Percentiles rank a stretch among this genome's conserved stretches.
Conservation (phyloP, 2,329 filamentous ascomycete genomes). For the Monosporascus cannonballus region DNA sequence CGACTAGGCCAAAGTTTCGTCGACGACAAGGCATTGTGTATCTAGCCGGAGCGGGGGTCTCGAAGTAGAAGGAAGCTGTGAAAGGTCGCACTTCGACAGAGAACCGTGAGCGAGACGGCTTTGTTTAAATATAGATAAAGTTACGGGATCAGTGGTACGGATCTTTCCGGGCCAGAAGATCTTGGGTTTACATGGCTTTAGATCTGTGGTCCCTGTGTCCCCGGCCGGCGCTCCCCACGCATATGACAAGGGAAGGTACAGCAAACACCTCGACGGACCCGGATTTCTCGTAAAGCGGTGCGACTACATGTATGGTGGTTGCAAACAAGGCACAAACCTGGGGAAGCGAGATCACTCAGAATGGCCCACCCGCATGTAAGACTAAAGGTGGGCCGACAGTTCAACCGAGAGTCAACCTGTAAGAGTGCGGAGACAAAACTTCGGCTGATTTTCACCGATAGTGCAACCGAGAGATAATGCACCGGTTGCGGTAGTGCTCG, state of each 20-base stretch:
- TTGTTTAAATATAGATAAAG: conserved; percentile 9
- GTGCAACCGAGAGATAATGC: neutral
- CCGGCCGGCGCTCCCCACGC: neutral
- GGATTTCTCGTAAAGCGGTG: conserved; percentile 1
- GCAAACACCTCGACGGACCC: neutral
- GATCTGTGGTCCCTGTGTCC: neutral
- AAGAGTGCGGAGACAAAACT: neutral
- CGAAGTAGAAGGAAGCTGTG: conserved; percentile 10
- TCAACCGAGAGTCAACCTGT: neutral
- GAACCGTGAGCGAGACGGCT: conserved; percentile 2
- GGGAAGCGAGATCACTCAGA: neutral
- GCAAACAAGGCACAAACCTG: neutral
- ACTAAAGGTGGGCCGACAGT: neutral
- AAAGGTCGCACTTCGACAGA: conserved; percentile 14
- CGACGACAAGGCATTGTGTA: conserved; percentile 12
- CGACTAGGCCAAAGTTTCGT: conserved; percentile 3
- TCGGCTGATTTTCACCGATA: neutral
- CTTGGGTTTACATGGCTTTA: neutral
- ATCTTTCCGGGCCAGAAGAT: neutral
- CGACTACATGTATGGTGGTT: conserved; percentile 4
- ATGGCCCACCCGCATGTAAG: neutral
- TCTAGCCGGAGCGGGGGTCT: conserved; percentile 12
- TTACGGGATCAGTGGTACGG: neutral
- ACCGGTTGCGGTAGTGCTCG: neutral
- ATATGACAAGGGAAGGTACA: neutral